phyloP scores from a whole-genome alignment of 352 stramenopile genomes.

The Globisporangium polare region DNA sequence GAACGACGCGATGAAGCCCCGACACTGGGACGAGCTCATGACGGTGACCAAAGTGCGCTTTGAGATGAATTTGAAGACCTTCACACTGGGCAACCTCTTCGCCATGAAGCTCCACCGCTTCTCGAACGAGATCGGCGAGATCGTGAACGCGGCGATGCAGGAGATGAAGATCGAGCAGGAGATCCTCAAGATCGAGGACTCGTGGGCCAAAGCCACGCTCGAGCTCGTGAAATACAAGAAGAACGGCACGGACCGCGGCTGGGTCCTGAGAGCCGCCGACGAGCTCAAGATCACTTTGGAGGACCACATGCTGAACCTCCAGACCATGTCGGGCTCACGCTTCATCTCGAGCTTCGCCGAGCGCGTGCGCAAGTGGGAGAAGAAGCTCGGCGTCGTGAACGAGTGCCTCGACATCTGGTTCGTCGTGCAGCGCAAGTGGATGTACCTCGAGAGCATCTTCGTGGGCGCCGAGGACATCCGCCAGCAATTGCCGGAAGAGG shows the following conservation, averaged over 20 bases:
- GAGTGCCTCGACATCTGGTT: conserved; percentile 93
- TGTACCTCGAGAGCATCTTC: conserved; percentile 95
- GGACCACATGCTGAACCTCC: conserved; percentile 87
- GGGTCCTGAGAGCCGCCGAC: conserved; percentile 77
- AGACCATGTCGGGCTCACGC: conserved; percentile 89
- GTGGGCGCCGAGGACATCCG: conserved; percentile 92
- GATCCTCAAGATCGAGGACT: conserved; percentile 89
- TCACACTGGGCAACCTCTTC: conserved; percentile 91
- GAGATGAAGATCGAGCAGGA: conserved; percentile 95
- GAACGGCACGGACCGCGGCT: conserved; percentile 82
- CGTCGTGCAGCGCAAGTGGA: conserved; percentile 93
- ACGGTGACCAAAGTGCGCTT: conserved; percentile 87
- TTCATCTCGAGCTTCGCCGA: conserved; percentile 91
- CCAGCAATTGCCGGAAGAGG: conserved; percentile 91
- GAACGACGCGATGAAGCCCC: conserved; percentile 92
- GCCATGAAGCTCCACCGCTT: conserved; percentile 92
- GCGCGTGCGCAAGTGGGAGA: conserved; percentile 90
- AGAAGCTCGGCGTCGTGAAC: conserved; percentile 86
- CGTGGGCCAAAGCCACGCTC: conserved; percentile 88
- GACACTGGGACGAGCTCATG: conserved; percentile 91
- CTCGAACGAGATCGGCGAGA: conserved; percentile 87
- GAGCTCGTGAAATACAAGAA: conserved; percentile 93
- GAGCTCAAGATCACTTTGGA: conserved; percentile 82
- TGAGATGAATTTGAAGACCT: conserved; percentile 91
- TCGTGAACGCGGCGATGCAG: conserved; percentile 92